Percentiles rank a stretch among this genome's conserved stretches.
Conservation (phyloP, 352 stramenopile species). For the Peronospora tabacina region DNA sequence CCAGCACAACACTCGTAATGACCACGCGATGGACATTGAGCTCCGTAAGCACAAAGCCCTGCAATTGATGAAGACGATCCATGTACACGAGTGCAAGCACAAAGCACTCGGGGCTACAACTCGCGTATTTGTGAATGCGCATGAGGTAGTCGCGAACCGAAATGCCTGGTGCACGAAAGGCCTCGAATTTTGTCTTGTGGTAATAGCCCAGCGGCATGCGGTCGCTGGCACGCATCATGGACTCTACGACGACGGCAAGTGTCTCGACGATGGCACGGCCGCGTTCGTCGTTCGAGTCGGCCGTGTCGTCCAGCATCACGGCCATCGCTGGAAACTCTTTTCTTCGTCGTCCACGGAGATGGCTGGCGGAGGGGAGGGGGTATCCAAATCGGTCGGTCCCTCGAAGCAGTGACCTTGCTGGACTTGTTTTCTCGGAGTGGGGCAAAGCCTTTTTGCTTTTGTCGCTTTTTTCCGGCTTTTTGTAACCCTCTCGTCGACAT, state of each 20-base stretch:
- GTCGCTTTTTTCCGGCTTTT: background rate
- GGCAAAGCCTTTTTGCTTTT: background rate
- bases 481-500: slow-evolving; percentile 2
- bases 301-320: slow-evolving; percentile 35
- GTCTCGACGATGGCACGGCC: slow-evolving; percentile 74
- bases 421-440: slow-evolving; percentile 14
- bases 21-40: slow-evolving; percentile 97
- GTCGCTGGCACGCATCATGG: slow-evolving; percentile 66
- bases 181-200: slow-evolving; percentile 78
- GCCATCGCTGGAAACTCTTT: slow-evolving; percentile 7
- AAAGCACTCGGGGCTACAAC: slow-evolving; percentile 98
- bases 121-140: slow-evolving; percentile 96
- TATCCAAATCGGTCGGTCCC: slow-evolving; percentile 17
- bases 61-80: slow-evolving; percentile 94
- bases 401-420: slow-evolving; percentile 13
- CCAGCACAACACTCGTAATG: slow-evolving; percentile 95
- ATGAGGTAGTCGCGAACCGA: slow-evolving; percentile 78
- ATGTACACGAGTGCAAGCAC: slow-evolving; percentile 99
- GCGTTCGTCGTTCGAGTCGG: slow-evolving; percentile 61
- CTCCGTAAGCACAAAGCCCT: slow-evolving; percentile 93
- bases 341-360: slow-evolving; percentile 8
- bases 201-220: slow-evolving; percentile 47
- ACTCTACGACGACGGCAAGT: slow-evolving; percentile 67
- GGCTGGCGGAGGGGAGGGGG: slow-evolving; percentile 22
- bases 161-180: slow-evolving; percentile 73